Base-by-base conservation (phyloP, 2,329 filamentous ascomycete genomes). In the Mariannaea elegans region DNA sequence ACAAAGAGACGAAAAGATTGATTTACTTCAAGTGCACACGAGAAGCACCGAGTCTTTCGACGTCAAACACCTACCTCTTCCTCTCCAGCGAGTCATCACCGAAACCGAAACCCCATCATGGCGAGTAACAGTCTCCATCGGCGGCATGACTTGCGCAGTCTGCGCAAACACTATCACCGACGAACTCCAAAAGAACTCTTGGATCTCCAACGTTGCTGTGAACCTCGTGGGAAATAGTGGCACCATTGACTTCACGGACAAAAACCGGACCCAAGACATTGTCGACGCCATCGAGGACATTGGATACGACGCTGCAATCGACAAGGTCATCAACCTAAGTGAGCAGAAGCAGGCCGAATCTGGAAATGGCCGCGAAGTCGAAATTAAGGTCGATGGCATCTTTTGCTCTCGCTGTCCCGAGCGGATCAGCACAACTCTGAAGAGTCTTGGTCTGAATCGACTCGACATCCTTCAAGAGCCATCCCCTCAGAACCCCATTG, bases 121-220 rank as follows among this genome's bases (percentile, higher is more conserved):
- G 80, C 75, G 80, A 36, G 84, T 80, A 2, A 82, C 78, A 0
- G 63, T 88, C n/a, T 85, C 87, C 18, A 82, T 93, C 38, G 86
- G 83, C 24, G 90, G 90, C 51, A 92, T 93, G 90, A 91, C 87
- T 4, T 93, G 90, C 71, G 86, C 87, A 13, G 83, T 88, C 12
- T 93, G 90, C 69, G 82, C 82, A 52, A 88, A 88, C 69, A 80
- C 82, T 36, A 85, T 93, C 65, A 87, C 84, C 12, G 77, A 82
- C 7, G 84, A 85, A 62, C 74, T 93, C 34, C 77, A 84, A 45
- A 84, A 86, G 61, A 65, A 70, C 19, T 80, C 84, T 5, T 89
- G 84, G 79, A 78, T 92, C 23, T 78, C 81, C 48, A 82, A 84
- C 5, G 80, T 85, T 38, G 78, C 78, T 1, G 84, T 93, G 67